A percentile compares a stretch with the other conserved stretches of the same genome.
Conservation (phyloP, 2,329 filamentous ascomycete genomes). For the Diaporthe eres region DNA sequence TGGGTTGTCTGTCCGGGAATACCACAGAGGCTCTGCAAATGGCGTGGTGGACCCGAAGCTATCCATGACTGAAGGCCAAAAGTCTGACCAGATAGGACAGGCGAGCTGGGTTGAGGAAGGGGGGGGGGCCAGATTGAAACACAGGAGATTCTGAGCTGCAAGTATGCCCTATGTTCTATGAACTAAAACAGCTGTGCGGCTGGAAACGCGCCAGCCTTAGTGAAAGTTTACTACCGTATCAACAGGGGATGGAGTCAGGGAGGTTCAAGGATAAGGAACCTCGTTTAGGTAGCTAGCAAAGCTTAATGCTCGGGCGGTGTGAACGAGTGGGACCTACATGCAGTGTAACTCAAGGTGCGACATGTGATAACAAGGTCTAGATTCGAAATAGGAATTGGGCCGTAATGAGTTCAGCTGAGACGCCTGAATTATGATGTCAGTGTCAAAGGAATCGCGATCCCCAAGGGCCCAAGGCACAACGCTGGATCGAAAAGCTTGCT, state of each 20-base stretch:
- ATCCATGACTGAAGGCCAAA: not conserved
- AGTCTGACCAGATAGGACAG: not conserved
- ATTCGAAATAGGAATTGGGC: not conserved
- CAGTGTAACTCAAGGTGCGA: not conserved
- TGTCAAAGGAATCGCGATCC: not conserved
- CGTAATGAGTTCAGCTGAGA: not conserved
- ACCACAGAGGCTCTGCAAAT: constrained; percentile 28
- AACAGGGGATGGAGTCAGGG: not conserved
- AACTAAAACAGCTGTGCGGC: not conserved
- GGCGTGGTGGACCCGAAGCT: constrained; percentile 5
- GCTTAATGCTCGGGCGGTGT: constrained; percentile 14
- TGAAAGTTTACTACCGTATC: not conserved
- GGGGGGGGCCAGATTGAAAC: not conserved
- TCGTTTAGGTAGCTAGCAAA: not conserved
- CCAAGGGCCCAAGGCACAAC: not conserved
- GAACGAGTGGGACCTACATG: not conserved
- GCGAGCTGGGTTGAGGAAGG: not conserved
- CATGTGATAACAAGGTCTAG: not conserved
- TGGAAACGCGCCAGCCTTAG: not conserved
- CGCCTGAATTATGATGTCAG: not conserved
- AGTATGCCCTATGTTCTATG: not conserved
- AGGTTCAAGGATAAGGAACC: not conserved
- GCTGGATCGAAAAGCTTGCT: not conserved
- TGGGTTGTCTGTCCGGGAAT: constrained; percentile 49
- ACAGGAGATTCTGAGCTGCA: not conserved